These are phyloP conservation scores for Medicago arabica DNA, from an alignment of 306 rosid genomes.

Conservation along the genomic window DNA sequence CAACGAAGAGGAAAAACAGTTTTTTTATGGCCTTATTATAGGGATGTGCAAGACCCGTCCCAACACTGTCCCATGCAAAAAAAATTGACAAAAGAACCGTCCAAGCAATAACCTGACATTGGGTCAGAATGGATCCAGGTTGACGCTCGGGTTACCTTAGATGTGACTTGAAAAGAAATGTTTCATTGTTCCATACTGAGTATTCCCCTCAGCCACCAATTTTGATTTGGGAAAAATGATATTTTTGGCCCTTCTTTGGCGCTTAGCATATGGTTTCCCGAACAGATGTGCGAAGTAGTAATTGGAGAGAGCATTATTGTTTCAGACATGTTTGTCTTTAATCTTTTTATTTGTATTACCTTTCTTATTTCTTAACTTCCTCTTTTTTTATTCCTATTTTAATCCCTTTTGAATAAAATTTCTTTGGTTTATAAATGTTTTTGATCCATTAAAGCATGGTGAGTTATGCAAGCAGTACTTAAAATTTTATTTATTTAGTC, in stretches of 20 bases:
- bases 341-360: no score
- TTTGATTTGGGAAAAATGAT: neutral
- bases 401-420: neutral
- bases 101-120: no score
- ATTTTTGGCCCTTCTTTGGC: neutral
- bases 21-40: slow-evolving; percentile 24
- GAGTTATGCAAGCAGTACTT: neutral
- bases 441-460: neutral
- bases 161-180: neutral
- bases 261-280: neutral
- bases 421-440: slow-evolving; percentile 8
- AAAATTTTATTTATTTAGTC: neutral
- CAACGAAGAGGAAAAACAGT: neutral
- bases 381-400: no score
- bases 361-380: no score
- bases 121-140: no score
- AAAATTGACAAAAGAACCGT: no score
- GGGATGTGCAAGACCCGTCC: no score
- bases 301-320: no score
- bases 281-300: no score
- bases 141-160: no score
- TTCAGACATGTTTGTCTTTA: no score
- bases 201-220: neutral
- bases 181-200: neutral
- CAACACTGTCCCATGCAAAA: no score